Evolutionary conservation across 345 rosid species (phyloP).

Genomic region (Noccaea caerulescens): DNA sequence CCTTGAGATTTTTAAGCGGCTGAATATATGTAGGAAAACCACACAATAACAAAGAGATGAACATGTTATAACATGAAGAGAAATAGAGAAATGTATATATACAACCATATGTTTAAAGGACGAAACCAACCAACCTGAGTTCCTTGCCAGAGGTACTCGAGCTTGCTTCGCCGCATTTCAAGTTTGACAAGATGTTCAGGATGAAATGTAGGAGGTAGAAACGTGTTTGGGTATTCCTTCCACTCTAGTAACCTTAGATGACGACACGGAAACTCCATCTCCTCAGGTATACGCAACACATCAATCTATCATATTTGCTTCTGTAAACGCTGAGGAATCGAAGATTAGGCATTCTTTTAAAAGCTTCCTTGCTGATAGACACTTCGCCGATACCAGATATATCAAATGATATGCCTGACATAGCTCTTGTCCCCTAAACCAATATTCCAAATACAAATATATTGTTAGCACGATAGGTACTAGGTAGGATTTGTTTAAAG

Average conservation of each 20-base stretch:
- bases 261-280: background rate
- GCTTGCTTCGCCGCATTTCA: background rate
- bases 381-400: background rate
- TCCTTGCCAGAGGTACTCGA: constrained; percentile 25
- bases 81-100: too few relatives aligned
- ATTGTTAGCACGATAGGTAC: background rate
- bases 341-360: constrained; percentile 32
- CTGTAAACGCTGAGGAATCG: constrained; percentile 7
- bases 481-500: background rate
- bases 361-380: background rate
- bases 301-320: background rate
- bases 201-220: constrained; percentile 19
- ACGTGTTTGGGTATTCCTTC: background rate
- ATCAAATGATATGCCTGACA: constrained; percentile 23
- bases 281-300: background rate
- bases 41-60: background rate
- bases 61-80: background rate
- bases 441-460: background rate
- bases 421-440: constrained; percentile 20
- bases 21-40: constrained; percentile 2
- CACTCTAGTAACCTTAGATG: constrained; percentile 23
- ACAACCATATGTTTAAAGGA: too few relatives aligned
- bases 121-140: constrained; percentile 9
- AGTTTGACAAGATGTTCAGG: constrained; percentile 17
- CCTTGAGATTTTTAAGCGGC: constrained; percentile 31